Evolutionary conservation across 441 rosid genomes (phyloP), one percentile per base, ranked within the genome.

Genomic region (Erysimum pusillum): DNA sequence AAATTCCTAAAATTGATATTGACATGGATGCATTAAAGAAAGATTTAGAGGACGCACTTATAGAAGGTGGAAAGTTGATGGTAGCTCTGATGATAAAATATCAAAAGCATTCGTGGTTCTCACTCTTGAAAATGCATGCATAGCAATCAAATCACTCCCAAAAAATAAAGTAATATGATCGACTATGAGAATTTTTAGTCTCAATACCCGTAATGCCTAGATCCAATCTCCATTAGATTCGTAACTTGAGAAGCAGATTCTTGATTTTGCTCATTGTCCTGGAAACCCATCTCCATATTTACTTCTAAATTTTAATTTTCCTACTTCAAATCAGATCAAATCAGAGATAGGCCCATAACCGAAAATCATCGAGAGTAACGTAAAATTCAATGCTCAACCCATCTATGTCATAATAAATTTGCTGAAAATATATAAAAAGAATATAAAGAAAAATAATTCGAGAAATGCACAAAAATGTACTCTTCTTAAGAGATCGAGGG

Each of bases 131-230:
- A 82, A 80, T 68, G 80, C 89, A 14, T 85, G 87, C 49, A 66
- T 81, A 11, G 86, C 93, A 1, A 59, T 69, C 5, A 31, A 70
- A 0, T 72, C 46, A 6, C 83, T n/a, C 75, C 0, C 41, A 41
- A 1, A 84, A 81, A 63, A 61, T 84, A 11, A 92, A 87, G 83
- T 59, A 48, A 10, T 46, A 63, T 38, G 58, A 67, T 32, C 82
- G 87, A n/a, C n/a, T n/a, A n/a, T n/a, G n/a, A n/a, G n/a, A n/a
- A n/a, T n/a, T n/a, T n/a, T n/a, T n/a, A n/a, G n/a, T n/a, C n/a
- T n/a, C n/a, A 6, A 18, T 39, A 58, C 11, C 93, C 95, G 78
- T 84, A 83, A 83, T 81, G 80, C 71, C 88, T 88, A 80, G 77
- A 85, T 74, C 78, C 94, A 83, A 66, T 46, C 63, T 86, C 88